phyloP scores from a whole-genome alignment of 2,329 filamentous ascomycete genomes.

The Xylariaceae sp. region DNA sequence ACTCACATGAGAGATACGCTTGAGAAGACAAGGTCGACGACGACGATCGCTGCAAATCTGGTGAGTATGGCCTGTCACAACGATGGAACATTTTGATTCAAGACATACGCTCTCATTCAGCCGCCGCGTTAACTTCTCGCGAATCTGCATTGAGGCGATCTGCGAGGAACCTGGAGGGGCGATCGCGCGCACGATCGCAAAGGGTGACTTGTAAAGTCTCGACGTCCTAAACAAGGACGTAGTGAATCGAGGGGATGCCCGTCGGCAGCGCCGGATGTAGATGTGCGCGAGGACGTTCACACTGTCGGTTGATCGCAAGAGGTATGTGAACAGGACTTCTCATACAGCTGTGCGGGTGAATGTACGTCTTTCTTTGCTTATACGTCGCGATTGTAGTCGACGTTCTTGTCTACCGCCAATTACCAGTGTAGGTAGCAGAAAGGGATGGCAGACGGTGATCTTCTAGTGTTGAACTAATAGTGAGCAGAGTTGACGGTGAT shows the following conservation, averaged over 20 bases:
- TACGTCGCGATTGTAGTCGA: neutral
- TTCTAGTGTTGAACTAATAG: neutral
- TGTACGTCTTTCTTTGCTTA: neutral
- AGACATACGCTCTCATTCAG: slow-evolving; percentile 33
- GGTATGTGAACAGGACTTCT: neutral
- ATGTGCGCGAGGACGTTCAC: neutral
- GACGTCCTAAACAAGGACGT: neutral
- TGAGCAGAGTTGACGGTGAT: neutral
- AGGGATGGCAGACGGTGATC: neutral
- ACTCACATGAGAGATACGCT: slow-evolving; percentile 44
- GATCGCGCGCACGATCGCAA: neutral
- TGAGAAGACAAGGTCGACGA: slow-evolving; percentile 35
- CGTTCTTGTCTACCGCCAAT: neutral
- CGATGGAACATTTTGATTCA: slow-evolving; percentile 14
- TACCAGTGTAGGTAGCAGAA: neutral
- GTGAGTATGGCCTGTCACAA: slow-evolving; percentile 25
- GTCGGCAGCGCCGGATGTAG: neutral
- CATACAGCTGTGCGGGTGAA: neutral
- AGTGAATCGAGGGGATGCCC: neutral
- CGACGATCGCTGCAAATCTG: slow-evolving; percentile 30
- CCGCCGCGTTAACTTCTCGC: slow-evolving; percentile 30
- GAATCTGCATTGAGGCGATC: slow-evolving; percentile 29
- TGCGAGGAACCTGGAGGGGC: neutral
- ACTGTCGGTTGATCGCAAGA: neutral
- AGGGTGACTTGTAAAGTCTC: neutral